Percentiles rank a stretch among this genome's conserved stretches.
Conservation (phyloP, 2,329 filamentous ascomycete genomes). For the Alternaria sp. region DNA sequence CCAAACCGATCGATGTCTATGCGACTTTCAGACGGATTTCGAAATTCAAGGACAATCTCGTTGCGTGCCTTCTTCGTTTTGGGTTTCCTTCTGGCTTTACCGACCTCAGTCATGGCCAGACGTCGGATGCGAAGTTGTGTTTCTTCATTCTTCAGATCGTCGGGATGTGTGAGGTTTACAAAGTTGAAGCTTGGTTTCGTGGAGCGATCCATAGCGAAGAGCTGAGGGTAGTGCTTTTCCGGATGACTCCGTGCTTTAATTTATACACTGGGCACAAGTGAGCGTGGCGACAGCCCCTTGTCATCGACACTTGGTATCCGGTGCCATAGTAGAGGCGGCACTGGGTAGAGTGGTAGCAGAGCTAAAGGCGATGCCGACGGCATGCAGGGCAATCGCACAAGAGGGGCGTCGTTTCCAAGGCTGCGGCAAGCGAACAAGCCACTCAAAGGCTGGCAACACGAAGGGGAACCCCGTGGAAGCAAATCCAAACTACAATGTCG, state of each 20-base stretch:
- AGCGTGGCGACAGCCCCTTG: conserved; percentile 13
- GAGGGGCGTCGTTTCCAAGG: conserved; percentile 11
- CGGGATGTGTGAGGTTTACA: conserved; percentile 44
- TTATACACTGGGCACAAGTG: conserved; percentile 8
- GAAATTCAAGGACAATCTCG: conserved; percentile 41
- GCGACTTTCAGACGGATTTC: conserved; percentile 18
- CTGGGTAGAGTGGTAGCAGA: conserved; percentile 12
- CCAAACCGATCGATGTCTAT: conserved; percentile 32
- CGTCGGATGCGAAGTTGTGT: conserved; percentile 44
- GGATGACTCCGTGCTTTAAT: neutral
- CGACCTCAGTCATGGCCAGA: conserved; percentile 48
- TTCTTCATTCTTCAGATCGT: conserved; percentile 44
- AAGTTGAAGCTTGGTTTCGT: conserved; percentile 42
- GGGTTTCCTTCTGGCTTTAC: conserved; percentile 38
- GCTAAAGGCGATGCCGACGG: conserved; percentile 15
- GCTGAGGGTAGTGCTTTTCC: neutral
- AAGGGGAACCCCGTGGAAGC: conserved; percentile 13
- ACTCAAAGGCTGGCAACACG: conserved; percentile 8
- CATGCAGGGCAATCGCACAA: conserved; percentile 15
- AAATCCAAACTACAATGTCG: neutral
- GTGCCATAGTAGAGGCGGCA: conserved; percentile 8
- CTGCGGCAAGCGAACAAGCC: conserved; percentile 15
- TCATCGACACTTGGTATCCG: conserved; percentile 14
- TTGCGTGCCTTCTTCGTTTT: conserved; percentile 39
- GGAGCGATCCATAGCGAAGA: conserved; percentile 34